Evolutionary conservation across 2,329 filamentous ascomycete genomes (phyloP).

Genomic region (Hypoxylon sp.): DNA sequence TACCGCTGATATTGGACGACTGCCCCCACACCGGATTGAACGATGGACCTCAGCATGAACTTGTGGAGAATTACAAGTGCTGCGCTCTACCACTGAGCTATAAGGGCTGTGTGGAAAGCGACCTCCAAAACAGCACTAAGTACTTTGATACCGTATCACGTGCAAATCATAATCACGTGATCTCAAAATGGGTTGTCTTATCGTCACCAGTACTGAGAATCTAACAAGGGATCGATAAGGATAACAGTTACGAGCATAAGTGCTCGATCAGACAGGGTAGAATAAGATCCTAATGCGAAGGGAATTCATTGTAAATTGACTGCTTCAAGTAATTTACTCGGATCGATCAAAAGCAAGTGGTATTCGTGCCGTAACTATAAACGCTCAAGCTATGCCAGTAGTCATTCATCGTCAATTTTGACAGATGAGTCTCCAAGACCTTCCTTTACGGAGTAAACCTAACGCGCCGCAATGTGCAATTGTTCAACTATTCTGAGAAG

Average conservation of each 20-base stretch:
- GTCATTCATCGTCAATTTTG: background rate
- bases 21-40: slow-evolving; percentile 45
- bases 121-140: background rate
- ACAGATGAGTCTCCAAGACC: background rate
- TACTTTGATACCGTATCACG: background rate
- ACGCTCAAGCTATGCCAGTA: background rate
- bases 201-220: background rate
- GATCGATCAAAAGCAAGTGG: background rate
- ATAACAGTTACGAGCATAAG: background rate
- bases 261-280: background rate
- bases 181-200: no score
- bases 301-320: background rate
- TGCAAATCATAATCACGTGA: background rate
- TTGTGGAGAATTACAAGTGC: slow-evolving; percentile 38
- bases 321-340: background rate
- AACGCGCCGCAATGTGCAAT: background rate
- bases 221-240: background rate
- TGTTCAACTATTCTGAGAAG: background rate
- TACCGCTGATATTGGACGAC: no score
- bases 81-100: slow-evolving; percentile 46
- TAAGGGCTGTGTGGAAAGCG: slow-evolving; percentile 21
- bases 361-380: background rate
- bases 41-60: slow-evolving; percentile 42
- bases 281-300: background rate
- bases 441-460: background rate